A percentile compares a stretch with the other conserved stretches of the same genome.
phyloP scores from a whole-genome alignment of 495 filamentous ascomycete species.

The Xylaria sp. region DNA sequence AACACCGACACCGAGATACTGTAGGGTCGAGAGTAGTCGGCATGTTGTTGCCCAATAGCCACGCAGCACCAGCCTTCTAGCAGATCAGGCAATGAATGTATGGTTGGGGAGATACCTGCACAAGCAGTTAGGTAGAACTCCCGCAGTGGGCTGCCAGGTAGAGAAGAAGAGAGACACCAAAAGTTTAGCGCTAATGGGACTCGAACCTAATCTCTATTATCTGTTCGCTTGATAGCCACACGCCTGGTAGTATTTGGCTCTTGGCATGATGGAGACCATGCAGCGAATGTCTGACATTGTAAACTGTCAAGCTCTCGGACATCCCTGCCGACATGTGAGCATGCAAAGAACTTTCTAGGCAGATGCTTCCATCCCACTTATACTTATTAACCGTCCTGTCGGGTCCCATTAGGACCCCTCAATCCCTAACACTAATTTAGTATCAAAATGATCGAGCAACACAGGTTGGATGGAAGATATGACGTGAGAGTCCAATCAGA shows the following conservation, averaged over 20 bases:
- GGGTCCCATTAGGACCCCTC: neutral
- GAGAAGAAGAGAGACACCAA: too few relatives aligned
- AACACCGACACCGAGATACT: neutral
- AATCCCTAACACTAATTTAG: neutral
- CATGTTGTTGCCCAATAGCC: neutral
- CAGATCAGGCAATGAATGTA: neutral
- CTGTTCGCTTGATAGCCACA: too few relatives aligned
- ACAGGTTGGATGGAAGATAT: neutral
- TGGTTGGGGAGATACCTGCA: neutral
- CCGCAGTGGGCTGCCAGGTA: neutral
- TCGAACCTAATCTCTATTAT: too few relatives aligned
- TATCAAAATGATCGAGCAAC: neutral
- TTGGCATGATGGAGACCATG: neutral
- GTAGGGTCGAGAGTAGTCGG: neutral
- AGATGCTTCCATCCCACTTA: neutral
- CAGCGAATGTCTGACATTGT: neutral
- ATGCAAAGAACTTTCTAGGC: neutral
- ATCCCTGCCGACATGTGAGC: neutral
- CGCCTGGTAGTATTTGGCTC: neutral
- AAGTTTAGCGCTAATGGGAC: too few relatives aligned
- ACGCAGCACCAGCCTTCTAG: neutral
- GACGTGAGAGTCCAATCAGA: neutral
- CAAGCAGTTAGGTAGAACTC: neutral
- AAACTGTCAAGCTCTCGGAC: neutral
- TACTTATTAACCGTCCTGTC: neutral